Evolutionary conservation across 2,329 filamentous ascomycete genomes (phyloP), one percentile per base, ranked within the genome.

Genomic region (Cryphonectria japonica): DNA sequence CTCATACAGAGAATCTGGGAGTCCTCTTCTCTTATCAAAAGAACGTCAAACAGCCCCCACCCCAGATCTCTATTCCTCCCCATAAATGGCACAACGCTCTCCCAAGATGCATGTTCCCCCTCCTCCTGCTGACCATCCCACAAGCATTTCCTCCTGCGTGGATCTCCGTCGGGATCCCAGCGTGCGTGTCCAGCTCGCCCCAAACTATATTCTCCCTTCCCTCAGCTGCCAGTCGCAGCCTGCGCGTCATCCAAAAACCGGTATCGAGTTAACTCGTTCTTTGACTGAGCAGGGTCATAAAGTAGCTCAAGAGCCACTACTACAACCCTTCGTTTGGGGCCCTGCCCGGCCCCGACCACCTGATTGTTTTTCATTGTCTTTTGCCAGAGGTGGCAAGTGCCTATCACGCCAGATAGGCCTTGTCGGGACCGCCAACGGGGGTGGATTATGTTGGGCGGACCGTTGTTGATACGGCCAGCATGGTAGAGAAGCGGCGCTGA

Each of bases 401-500:
- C 41, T 52, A 34, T 61, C 39, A 32, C 65, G 57, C 52, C 66
- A 54, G 57, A 50, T 34, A 71, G 60, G 22, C 62, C 62, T 68
- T 39, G 39, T 64, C 62, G 46, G 39, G 34, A 60, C 71, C 66
- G 66, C 67, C 69, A 71, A 68, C 60, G 46, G 61, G 61, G 29
- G 29, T 69, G 29, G 29, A 59, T 43, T 32, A 46, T 72, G 69
- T 39, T 64, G 66, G 63, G 67, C 52, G 41, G 64, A 62, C 67
- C 70, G 62, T 39, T 22, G 6, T 22, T 32, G 34, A 50, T 9
- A 68, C 54, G 62, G 66, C 46, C 63, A 52, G 29, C 63, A 54
- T 34, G 60, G 67, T 64, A 57, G 29, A 61, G 64, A 67, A 71
- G 61, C 59, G 67, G 71, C 69, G 71, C 71, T 73, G 64, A 71